phyloP scores from a whole-genome alignment of 768 basidiomycete species.

The Imleria badia region DNA sequence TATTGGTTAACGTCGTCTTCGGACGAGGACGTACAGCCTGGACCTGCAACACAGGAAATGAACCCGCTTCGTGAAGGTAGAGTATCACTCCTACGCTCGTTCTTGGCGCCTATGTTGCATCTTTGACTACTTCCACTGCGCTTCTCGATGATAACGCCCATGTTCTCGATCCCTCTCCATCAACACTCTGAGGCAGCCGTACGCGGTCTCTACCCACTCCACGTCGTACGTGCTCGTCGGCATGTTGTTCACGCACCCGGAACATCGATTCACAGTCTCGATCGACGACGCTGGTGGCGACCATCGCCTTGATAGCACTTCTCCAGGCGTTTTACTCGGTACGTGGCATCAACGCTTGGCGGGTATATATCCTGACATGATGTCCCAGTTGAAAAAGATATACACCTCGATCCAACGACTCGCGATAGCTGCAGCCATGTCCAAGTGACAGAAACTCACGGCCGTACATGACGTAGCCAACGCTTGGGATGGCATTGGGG shows the following conservation, averaged over 20 bases:
- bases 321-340: neutral
- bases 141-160: neutral
- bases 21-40: neutral
- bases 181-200: no score
- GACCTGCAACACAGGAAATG: neutral
- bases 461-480: constrained; percentile 16
- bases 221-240: neutral
- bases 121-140: neutral
- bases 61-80: neutral
- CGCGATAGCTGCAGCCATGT: constrained; percentile 6
- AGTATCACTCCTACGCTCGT: neutral
- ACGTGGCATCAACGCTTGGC: neutral
- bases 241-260: neutral
- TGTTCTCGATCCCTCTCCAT: no score
- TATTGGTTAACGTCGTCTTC: neutral
- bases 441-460: constrained; percentile 14
- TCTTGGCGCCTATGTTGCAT: neutral
- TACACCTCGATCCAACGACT: constrained; percentile 20
- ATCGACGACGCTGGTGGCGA: neutral
- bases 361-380: neutral
- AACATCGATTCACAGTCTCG: neutral
- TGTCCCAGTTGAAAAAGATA: constrained; percentile 2
- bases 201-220: no score
- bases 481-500: constrained; percentile 26
- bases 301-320: neutral